Percentiles rank a stretch among this genome's conserved stretches.
phyloP scores from a whole-genome alignment of 306 rosid genomes.

The Fragaria ananassa region DNA sequence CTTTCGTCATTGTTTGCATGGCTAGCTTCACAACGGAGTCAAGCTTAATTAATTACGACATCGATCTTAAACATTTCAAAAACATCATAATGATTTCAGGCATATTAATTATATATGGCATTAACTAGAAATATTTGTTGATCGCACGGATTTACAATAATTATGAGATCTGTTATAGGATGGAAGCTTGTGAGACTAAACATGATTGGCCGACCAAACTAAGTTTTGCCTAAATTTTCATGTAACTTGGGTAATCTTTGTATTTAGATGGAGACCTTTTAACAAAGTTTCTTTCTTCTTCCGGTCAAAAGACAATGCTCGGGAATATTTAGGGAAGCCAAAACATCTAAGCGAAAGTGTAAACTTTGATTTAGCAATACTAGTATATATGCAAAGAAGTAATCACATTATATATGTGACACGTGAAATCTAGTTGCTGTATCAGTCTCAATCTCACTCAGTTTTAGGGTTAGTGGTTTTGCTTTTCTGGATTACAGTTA shows the following conservation, averaged over 20 bases:
- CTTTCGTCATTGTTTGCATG: conserved; percentile 64
- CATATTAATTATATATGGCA: neutral
- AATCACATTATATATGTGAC: neutral
- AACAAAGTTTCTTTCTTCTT: neutral
- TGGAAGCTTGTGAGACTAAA: neutral
- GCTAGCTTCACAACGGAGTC: conserved; percentile 40
- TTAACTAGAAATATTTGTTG: neutral
- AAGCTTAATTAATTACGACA: neutral
- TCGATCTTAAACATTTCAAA: neutral
- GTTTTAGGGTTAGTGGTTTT: neutral
- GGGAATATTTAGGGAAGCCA: neutral
- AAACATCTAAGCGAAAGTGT: neutral
- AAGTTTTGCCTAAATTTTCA: neutral
- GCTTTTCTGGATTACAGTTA: neutral
- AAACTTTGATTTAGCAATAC: neutral
- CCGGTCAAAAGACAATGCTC: neutral
- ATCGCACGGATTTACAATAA: neutral
- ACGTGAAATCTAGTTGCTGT: neutral
- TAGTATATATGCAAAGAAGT: neutral
- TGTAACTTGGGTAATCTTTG: neutral
- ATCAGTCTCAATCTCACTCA: neutral
- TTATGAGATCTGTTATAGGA: neutral
- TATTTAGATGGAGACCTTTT: neutral
- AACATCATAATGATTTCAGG: neutral
- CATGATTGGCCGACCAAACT: neutral